phyloP scores from a whole-genome alignment of 2,329 filamentous ascomycete genomes.

The Fusarium fujikuroi region DNA sequence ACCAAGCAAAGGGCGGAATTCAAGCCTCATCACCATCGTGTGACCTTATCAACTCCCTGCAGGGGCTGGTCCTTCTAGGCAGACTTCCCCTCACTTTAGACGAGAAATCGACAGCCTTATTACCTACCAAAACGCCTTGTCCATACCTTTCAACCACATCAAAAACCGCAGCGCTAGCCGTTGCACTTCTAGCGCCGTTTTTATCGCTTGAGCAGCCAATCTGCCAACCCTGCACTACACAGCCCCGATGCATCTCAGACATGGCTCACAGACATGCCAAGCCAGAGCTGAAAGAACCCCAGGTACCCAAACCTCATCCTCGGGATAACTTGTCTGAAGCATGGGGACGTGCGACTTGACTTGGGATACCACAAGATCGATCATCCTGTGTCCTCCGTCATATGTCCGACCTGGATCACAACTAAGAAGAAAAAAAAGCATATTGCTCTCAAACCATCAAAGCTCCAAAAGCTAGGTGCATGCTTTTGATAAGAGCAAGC shows the following conservation, averaged over 20 bases:
- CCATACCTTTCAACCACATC: slow-evolving; percentile 17
- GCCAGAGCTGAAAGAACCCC: slow-evolving; percentile 36
- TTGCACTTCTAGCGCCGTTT: slow-evolving; percentile 32
- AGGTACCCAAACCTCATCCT: neutral
- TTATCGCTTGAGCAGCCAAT: slow-evolving; percentile 20
- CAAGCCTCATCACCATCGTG: slow-evolving; percentile 31
- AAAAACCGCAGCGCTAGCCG: slow-evolving; percentile 9
- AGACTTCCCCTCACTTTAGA: slow-evolving; percentile 22
- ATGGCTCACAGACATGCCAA: slow-evolving; percentile 23
- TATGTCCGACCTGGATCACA: neutral
- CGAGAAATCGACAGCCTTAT: slow-evolving; percentile 18
- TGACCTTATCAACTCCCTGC: slow-evolving; percentile 20
- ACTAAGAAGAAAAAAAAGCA: neutral
- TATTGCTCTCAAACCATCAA: neutral
- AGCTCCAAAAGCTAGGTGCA: neutral
- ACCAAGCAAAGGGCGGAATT: slow-evolving; percentile 6
- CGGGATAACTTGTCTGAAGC: slow-evolving; percentile 16
- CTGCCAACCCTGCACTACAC: slow-evolving; percentile 35
- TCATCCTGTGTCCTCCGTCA: slow-evolving; percentile 6
- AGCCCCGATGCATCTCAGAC: slow-evolving; percentile 31
- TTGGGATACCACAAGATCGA: slow-evolving; percentile 8
- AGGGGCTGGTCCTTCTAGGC: slow-evolving; percentile 9
- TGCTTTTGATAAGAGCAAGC: neutral
- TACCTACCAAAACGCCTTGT: slow-evolving; percentile 38
- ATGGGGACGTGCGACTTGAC: neutral